Base-by-base conservation (phyloP, 805 yeast genomes). In the Kluyveromyces siamensis region DNA sequence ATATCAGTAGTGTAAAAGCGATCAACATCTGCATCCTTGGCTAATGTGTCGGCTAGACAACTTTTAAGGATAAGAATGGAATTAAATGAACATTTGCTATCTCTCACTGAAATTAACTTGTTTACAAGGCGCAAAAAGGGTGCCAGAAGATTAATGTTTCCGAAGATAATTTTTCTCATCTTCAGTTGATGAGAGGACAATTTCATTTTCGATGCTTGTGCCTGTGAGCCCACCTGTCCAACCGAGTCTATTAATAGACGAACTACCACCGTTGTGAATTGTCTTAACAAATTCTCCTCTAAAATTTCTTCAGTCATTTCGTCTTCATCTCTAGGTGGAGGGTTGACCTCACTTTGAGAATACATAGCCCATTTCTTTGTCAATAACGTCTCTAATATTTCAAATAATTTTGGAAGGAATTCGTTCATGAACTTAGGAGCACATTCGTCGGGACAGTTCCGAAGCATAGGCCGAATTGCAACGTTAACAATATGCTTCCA, bases 401-500 rank as follows among this genome's bases (percentile, higher is more conserved):
- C 68, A 51, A 91, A 77, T 40, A 87, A 79, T 53, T 76, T 82
- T 2, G 97, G 96, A 49, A 93, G 70, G 52, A 93, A 79, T 49
- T 81, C 84, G 13, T 76, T 64, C 84, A 90, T 79, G 59, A 91
- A 93, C 2, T 75, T 68, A 39, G 76, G 77, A 40, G 86, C 80
- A 59, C 73, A 77, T 40, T 75, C 76, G 1, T 76, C 72, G 1
- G 99, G 99, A 66, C 99, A 93, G 62, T 87, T 86, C 58, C 87
- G 84, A 41, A 93, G 79, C 8, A 89, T 84, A 49, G 87, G 86
- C 55, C 98, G 76, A 47, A 93, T 75, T 48, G 93, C 93, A 41
- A 91, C 77, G 55, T 91, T 90, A 41, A 91, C 81, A 83, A 93
- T 86, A 62, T 95, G 99, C 54, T 95, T 84, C 99, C 99, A 93